Evolutionary conservation across 73 alveolate species (phyloP), one percentile per base, ranked within the genome.

Genomic region (Tetrahymena elliotti): DNA sequence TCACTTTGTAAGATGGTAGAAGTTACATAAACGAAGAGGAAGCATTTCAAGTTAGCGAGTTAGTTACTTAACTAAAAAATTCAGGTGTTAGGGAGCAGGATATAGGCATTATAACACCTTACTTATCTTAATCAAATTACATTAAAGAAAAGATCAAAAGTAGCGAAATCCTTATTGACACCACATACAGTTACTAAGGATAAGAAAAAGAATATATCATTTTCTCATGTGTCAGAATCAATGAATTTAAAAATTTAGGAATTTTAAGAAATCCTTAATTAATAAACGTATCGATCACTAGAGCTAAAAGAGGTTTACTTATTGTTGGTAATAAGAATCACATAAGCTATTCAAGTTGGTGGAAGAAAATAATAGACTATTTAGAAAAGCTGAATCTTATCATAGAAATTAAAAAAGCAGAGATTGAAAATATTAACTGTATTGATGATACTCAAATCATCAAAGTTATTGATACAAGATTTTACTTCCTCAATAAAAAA

Each of bases 101-200:
- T 40, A 93, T 84, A 18, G 83, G 83, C 6, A 39, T 40, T 18
- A 84, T 83, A 27, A 47, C 88, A 7, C 41, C 53, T 24, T 35
- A 39, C 35, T 38, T 10, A 22, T 35, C 92, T 47, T 93, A 27
- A 33, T 38, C 35, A 22, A 93, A 9, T 38, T 93, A 52, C 9
- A 83, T 22, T 31, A 47, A 53, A 84, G 39, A 33, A 95, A 95
- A 92, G 53, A 47, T 83, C 8, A 24, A 24, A 13, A 38, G 38
- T 24, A 12, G 16, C 34, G 84, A 92, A 52, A 93, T 95, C 5
- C 83, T 88, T 8, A 94, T 95, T 12, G 94, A 94, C 38, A 93
- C 97, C 0, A 95, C 95, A 52, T 96, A 96, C 95, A 83, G 96
- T 36, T 96, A 94, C 93, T 96, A 96, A 96, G 98, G 98, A 88